Base-by-base conservation (phyloP, 2,329 filamentous ascomycete species). In the Blumeriella jaapii region DNA sequence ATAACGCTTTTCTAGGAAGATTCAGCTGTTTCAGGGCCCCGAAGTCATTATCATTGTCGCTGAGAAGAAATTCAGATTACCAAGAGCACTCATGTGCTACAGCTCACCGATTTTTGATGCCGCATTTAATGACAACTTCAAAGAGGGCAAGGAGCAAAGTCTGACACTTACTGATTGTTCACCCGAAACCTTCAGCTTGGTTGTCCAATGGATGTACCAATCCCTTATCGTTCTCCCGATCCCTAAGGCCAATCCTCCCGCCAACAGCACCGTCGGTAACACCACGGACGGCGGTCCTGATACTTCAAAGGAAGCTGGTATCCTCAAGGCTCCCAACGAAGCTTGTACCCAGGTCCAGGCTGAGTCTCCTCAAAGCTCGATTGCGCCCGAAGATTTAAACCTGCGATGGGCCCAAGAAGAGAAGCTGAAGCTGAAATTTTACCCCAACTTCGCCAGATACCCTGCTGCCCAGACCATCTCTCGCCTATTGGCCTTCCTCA, bases 191-290 rank as follows among this genome's bases (percentile, higher is more conserved):
- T 48, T 49, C 26, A 15, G 42, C 6, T 25, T 39, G 11, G 12
- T 34, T 4, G n/a, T 42, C 13, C 37, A 41, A 31, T 47, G 36
- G 31, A 35, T 49, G 13, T 42, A 38, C n/a, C 31, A 31, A 5
- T 29, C 27, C 24, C 30, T 22, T n/a, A 26, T 40, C 22, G 29
- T 31, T 1, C 11, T 41, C n/a, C 30, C 31, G 10, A 18, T 30
- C 19, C n/a, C 16, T 45, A 65, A 58, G 5, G 4, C 17, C 5
- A 3, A 7, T 22, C 13, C n/a, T 10, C 25, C 20, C 6, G 25
- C 14, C 14, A 5, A 12, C 13, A 4, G 15, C n/a, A 4, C 16
- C 23, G 22, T 4, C 2, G 9, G 9, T 26, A 20, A 6, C 9
- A 12, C 19, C 6, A 16, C 17, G 13, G 7, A 9, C 32, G 24